Evolutionary conservation across 108 stramenopile species (phyloP), one percentile per base, ranked within the genome.

Genomic region (Nitzschia sp.): DNA sequence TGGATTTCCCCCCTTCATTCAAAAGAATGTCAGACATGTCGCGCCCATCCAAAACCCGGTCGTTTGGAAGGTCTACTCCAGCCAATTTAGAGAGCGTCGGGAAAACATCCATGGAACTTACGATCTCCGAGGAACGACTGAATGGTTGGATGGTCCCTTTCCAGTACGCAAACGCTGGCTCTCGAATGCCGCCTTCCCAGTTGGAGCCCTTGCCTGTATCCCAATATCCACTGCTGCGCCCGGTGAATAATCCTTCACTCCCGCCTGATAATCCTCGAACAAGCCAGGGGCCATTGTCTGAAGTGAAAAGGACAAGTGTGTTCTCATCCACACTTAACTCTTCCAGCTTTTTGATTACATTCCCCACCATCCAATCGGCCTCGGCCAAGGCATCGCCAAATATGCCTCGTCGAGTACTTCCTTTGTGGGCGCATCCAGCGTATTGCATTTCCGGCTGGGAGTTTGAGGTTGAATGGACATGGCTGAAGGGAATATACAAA

Each of bases 351-450:
- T 72, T 21, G 28, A 73, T 54, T 22, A 83, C 35, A 35, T 72
- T 72, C 0, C 81, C 81, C 28, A 78, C 67, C 1, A 76, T 75
- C 77, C 63, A 76, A 44, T 83, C 81, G 6, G 72, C 63, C 57
- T 83, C 81, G 13, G 69, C 75, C 33, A 83, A 27, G 4, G 75
- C 76, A 72, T 83, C 81, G 22, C 81, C 81, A 60, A 78, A 82
- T n/a, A 47, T 36, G 33, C 81, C 81, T 1, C 81, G 76, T 11
- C 17, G 26, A 17, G 80, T 71, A 30, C 55, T 34, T 3, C 70
- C 41, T 9, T 60, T 54, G 27, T 46, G 63, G 0, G 46, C 28
- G 50, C 80, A 80, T 23, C 69, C 65, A 17, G 75, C 71, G 27
- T 76, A 80, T 46, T 80, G 80, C 54, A 23, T 55, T 21, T 71